Conservation (phyloP, 371 early-diverging fungal genomes). For the Mortierella sp. region DNA sequence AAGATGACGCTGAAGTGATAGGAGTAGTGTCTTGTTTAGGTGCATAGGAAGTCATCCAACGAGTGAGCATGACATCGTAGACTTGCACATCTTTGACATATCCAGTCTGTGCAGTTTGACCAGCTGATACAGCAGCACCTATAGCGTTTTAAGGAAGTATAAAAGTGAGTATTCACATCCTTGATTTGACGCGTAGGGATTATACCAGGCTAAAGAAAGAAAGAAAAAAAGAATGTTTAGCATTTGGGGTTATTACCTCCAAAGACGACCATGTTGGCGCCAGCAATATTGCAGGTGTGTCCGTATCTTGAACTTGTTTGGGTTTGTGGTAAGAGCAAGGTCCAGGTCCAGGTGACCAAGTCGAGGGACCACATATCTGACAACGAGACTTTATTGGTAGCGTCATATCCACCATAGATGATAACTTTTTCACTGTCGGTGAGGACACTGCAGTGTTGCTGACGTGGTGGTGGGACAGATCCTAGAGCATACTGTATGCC, state of each 20-base stretch:
- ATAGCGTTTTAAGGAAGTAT: not conserved
- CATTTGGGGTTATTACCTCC: conserved; percentile 26
- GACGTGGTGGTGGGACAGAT: conserved; percentile 24
- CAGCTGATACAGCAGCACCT: not conserved
- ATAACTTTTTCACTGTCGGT: conserved; percentile 36
- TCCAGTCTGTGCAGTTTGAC: not conserved
- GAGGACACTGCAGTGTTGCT: conserved; percentile 47
- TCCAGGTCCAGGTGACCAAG: conserved; percentile 45
- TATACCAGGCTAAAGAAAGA: not conserved
- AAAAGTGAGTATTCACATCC: too few relatives aligned
- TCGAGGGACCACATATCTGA: conserved; percentile 47
- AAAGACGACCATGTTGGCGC: conserved; percentile 49
- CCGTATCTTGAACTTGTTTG: conserved; percentile 5
- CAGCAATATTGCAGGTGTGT: conserved; percentile 36
- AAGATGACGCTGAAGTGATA: not conserved
- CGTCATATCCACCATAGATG: conserved; percentile 44
- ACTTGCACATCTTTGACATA: conserved; percentile 36
- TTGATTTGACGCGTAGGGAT: too few relatives aligned
- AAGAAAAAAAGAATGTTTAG: not conserved
- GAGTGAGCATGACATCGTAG: conserved; percentile 35
- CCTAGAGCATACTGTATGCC: conserved; percentile 43
- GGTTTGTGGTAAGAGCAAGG: conserved; percentile 17
- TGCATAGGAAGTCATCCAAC: conserved; percentile 35
- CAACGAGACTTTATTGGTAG: conserved; percentile 15
- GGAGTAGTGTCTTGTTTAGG: conserved; percentile 48